A percentile compares a stretch with the other conserved stretches of the same genome.
These are phyloP conservation scores for Scutellaria galericulata DNA, from an alignment of 257 asterid genomes.

Conservation along the genomic window DNA sequence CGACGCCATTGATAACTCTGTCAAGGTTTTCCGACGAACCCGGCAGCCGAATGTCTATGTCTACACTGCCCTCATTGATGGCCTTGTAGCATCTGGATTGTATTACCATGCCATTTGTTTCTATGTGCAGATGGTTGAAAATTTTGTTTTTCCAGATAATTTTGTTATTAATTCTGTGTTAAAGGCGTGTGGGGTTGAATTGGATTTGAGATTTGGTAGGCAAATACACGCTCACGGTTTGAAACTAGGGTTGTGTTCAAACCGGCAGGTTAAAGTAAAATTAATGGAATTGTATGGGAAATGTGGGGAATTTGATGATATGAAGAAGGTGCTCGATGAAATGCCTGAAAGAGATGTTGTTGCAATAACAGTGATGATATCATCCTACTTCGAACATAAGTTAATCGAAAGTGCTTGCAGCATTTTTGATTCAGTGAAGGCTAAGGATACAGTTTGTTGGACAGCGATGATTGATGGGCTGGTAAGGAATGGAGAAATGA, in stretches of 20 bases:
- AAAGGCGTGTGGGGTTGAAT: conserved; percentile 52
- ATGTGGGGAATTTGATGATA: conserved; percentile 49
- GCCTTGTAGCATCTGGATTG: conserved; percentile 40
- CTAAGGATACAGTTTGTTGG: conserved; percentile 65
- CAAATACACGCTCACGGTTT: conserved; percentile 51
- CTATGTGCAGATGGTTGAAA: conserved; percentile 46
- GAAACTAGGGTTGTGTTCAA: conserved; percentile 49
- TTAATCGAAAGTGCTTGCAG: conserved; percentile 43
- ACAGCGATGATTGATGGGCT: conserved; percentile 69
- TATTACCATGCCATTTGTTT: conserved; percentile 30
- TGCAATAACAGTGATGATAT: conserved; percentile 54
- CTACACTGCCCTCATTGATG: conserved; percentile 57
- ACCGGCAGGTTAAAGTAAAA: conserved; percentile 49
- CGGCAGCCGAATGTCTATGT: conserved; percentile 50
- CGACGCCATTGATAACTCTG: conserved; percentile 50
- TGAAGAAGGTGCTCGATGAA: conserved; percentile 54
- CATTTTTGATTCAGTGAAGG: conserved; percentile 38
- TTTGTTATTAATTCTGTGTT: conserved; percentile 52
- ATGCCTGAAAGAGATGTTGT: conserved; percentile 60
- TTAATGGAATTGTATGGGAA: conserved; percentile 57
- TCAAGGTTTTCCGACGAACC: conserved; percentile 44
- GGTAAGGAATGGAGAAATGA: conserved; percentile 57
- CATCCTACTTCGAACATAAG: conserved; percentile 50
- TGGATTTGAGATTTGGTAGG: conserved; percentile 44
- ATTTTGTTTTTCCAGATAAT: conserved; percentile 46